Evolutionary conservation across 768 basidiomycete species (phyloP).

Genomic region (Kwoniella heveanensis): DNA sequence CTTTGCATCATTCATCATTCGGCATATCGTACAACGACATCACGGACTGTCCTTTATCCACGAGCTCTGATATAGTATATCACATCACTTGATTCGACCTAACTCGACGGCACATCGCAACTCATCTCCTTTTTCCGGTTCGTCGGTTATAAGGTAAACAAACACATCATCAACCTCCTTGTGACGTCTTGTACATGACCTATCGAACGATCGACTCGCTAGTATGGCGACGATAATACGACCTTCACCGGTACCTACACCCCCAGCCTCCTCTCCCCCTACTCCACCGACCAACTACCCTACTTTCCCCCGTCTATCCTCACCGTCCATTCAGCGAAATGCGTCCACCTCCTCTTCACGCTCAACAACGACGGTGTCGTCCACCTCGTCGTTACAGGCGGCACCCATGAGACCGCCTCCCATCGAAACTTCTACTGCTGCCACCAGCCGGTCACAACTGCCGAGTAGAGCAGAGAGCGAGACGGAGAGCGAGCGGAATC

Average conservation of each 20-base stretch:
- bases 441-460: slow-evolving; percentile 28
- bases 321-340: slow-evolving; percentile 41
- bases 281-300: slow-evolving; percentile 34
- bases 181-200: neutral
- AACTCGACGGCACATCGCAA: too few species aligned
- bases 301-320: slow-evolving; percentile 26
- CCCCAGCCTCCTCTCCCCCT: slow-evolving; percentile 22
- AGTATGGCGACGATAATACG: slow-evolving; percentile 29
- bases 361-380: slow-evolving; percentile 43
- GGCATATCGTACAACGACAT: too few species aligned
- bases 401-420: slow-evolving; percentile 53
- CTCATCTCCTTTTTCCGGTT: neutral
- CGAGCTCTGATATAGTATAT: too few species aligned
- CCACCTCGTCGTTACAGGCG: slow-evolving; percentile 50
- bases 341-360: slow-evolving; percentile 47
- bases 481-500: slow-evolving; percentile 11
- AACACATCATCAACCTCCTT: neutral
- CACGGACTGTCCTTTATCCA: too few species aligned
- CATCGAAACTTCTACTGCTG: slow-evolving; percentile 49
- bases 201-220: neutral
- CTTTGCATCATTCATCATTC: too few species aligned
- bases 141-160: neutral
- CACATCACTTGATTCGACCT: too few species aligned
- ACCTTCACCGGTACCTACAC: slow-evolving; percentile 30
- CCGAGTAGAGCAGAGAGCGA: slow-evolving; percentile 19